Evolutionary conservation across 192 early-diverging fungal genomes (phyloP), one percentile per base, ranked within the genome.

Genomic region (Coemansia sp.): DNA sequence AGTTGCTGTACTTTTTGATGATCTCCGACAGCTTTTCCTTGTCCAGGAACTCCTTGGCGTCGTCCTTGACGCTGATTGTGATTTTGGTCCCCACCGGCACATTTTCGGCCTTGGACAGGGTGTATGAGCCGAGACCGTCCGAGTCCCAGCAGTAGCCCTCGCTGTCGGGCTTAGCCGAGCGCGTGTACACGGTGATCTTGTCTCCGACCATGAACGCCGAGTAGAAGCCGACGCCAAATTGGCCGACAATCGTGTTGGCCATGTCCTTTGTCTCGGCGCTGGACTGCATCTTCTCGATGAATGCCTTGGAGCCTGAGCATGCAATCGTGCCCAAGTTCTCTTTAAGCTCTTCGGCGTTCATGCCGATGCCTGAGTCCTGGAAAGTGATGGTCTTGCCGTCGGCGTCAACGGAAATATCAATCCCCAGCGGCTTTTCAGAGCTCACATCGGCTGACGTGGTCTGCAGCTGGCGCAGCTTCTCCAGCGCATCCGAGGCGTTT

Each of bases 201-300:
- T 99, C 95, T 27, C 95, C 95, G 14, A 95, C 92, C 76, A 96
- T 82, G 71, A 95, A 99, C 14, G 92, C 93, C 27, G 94, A 95
- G 83, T 99, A 99, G 81, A 99, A 99, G 29, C 97, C 95, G 25
- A 98, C 95, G 87, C 97, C 97, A 77, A 99, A 99, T 81, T 99
- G 94, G 42, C 97, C 97, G 58, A 97, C 96, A 58, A 97, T 81
- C 25, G 85, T 83, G 72, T 84, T 83, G 31, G 86, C 88, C 33
- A 82, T 77, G 69, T 85, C 83, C 64, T 62, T 67, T 28, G 73
- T 68, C 22, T 72, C 66, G 8, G 56, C 58, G 28, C 58, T 67
- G 16, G 84, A 61, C 48, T 70, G 64, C 62, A 75, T 83, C 60
- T 94, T 87, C 30, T 90, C 85, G 49, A 95, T 91, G 51, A 95